A percentile compares a stretch with the other conserved stretches of the same genome.
These are phyloP conservation scores for Colletotrichum spinosum DNA, from an alignment of 2,329 filamentous ascomycete genomes.

Conservation along the genomic window DNA sequence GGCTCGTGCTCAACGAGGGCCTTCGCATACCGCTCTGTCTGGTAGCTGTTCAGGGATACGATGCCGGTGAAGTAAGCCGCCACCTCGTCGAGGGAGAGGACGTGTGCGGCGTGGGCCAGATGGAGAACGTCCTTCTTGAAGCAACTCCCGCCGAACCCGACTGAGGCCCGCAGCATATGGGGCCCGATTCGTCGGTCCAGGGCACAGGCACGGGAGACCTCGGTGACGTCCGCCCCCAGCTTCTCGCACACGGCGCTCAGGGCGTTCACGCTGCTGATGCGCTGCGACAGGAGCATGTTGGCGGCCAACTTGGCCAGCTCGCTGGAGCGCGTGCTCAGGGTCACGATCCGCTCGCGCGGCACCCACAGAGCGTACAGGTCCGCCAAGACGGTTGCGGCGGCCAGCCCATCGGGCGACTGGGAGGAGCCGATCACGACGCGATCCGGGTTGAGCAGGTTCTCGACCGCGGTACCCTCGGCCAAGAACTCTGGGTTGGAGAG, in stretches of 20 bases:
- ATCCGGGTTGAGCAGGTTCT: conserved; percentile 76
- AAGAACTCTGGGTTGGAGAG: conserved; percentile 87
- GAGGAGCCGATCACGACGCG: conserved; percentile 80
- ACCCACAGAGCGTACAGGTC: conserved; percentile 80
- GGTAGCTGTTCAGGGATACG: too few relatives aligned
- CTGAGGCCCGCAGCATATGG: conserved; percentile 77
- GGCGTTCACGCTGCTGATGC: conserved; percentile 84
- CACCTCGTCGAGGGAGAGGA: conserved; percentile 63
- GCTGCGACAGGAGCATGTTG: conserved; percentile 84
- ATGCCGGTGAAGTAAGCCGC: too few relatives aligned
- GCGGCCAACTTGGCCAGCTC: conserved; percentile 83
- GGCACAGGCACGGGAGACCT: conserved; percentile 75
- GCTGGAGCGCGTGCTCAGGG: conserved; percentile 80
- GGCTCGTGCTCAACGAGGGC: too few relatives aligned
- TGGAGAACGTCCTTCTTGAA: conserved; percentile 85
- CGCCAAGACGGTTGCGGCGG: conserved; percentile 72
- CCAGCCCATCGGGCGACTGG: conserved; percentile 67
- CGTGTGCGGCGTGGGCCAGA: conserved; percentile 80
- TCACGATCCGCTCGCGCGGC: conserved; percentile 73
- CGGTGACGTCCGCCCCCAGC: conserved; percentile 79
- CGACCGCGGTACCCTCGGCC: conserved; percentile 80
- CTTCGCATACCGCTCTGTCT: too few relatives aligned
- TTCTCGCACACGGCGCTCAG: conserved; percentile 82
- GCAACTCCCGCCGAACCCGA: conserved; percentile 84
- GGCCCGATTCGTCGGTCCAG: conserved; percentile 78